Base-by-base conservation (phyloP, 768 basidiomycete genomes). In the Pulveroboletus frians region DNA sequence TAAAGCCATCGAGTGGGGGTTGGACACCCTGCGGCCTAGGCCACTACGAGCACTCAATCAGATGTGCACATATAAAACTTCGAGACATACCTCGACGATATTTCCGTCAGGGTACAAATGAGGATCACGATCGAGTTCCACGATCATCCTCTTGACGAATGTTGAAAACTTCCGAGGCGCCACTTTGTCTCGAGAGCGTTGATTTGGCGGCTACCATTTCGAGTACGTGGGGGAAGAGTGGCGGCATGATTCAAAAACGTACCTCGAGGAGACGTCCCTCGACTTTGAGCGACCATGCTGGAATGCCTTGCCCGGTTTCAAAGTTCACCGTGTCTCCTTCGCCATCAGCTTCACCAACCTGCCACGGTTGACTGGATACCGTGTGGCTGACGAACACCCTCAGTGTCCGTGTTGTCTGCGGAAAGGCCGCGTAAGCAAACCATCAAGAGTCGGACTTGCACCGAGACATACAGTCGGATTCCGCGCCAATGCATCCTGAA, bases 361-460 rank as follows among this genome's bases (percentile, higher is more conserved):
- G 92, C 93, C 93, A 95, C 4, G 78, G 55, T 63, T 95, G 93
- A 29, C 84, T 81, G 15, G 88, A 90, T 0, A 88, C 83, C 0
- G 91, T 87, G 65, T 96, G 92, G 46, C 88, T 90, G 21, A 96
- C 63, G 66, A 92, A 97, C 56, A 96, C 73, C 20, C 94, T 76
- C 39, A 97, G 57, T 3, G 85, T 92, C 30, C 93, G 80, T 34
- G 85, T 84, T 39, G 86, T 85, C 92, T 94, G 52, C 4, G n/a
- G 4, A 10, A 49, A 11, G 46, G 44, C 20, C 15, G 17, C 9
- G 34, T 50, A 29, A 51, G 36, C 7, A 57, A 47, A 52, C 30
- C 10, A 40, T 10, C n/a, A 7, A 31, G 23, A 15, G 29, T 15
- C 9, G 2, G 27, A 37, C 31, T 23, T 20, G 15, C 0, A 40